Percentiles rank a stretch among this genome's conserved stretches.
These are phyloP conservation scores for Aspergillus udagawae DNA, from an alignment of 2,329 filamentous ascomycete species.

Conservation along the genomic window DNA sequence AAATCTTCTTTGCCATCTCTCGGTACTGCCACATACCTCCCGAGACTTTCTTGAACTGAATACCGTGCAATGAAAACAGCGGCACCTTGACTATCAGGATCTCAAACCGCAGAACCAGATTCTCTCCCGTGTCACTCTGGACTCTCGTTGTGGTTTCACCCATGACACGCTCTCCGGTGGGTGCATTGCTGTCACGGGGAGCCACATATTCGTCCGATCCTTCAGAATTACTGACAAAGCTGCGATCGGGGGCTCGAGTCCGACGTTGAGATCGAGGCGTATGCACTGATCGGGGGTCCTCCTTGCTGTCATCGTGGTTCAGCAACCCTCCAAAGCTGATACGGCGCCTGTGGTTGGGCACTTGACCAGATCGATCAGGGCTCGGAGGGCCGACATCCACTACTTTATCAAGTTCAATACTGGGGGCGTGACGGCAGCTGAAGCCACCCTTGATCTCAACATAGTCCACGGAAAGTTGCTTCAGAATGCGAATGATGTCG, in stretches of 20 bases:
- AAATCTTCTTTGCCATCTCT: constrained; percentile 93
- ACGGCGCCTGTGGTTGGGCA: constrained; percentile 63
- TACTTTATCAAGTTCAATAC: constrained; percentile 77
- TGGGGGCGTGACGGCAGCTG: constrained; percentile 79
- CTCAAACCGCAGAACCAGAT: constrained; percentile 83
- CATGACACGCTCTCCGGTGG: constrained; percentile 56
- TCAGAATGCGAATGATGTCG: constrained; percentile 86
- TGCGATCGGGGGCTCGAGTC: constrained; percentile 56
- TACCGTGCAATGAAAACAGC: constrained; percentile 83
- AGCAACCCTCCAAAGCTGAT: constrained; percentile 79
- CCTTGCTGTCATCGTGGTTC: constrained; percentile 63
- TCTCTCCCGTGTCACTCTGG: constrained; percentile 80
- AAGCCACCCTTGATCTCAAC: constrained; percentile 92
- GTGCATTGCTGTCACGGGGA: constrained; percentile 40
- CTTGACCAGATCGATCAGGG: constrained; percentile 46
- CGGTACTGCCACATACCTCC: constrained; percentile 99
- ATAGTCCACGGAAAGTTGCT: constrained; percentile 84
- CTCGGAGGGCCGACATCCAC: constrained; percentile 59
- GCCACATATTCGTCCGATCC: constrained; percentile 71
- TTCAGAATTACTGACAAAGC: constrained; percentile 80
- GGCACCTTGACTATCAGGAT: constrained; percentile 98
- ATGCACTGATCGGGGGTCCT: constrained; percentile 48
- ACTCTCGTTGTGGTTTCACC: constrained; percentile 92
- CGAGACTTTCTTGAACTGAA: constrained; percentile 95
- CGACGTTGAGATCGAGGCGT: constrained; percentile 42